Conservation (phyloP, 1,284 basidiomycete genomes). For the Trichosporon faecale region DNA sequence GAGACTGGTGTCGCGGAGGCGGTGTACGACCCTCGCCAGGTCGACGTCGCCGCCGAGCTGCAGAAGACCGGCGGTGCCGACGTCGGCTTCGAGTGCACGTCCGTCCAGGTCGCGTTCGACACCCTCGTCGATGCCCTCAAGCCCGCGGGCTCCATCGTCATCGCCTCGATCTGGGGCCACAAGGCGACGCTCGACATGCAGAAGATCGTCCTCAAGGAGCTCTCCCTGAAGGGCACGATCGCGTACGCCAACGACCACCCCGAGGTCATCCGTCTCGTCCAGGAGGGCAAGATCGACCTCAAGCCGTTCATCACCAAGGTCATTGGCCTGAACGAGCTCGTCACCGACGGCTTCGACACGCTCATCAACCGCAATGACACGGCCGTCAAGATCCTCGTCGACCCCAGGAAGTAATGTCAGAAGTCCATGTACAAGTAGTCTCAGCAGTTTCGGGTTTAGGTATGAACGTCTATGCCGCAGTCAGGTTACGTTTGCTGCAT, state of each 20-base stretch:
- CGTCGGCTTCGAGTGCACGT: conserved; percentile 25
- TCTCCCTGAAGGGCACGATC: conserved; percentile 23
- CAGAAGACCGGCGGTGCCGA: conserved; percentile 15
- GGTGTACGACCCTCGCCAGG: conserved; percentile 18
- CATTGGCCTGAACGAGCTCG: conserved; percentile 23
- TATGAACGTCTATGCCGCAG: background rate
- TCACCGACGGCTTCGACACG: conserved; percentile 21
- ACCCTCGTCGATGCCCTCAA: conserved; percentile 20
- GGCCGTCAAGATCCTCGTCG: conserved; percentile 28
- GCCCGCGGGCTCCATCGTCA: conserved; percentile 20
- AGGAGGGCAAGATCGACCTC: conserved; percentile 22
- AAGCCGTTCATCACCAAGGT: conserved; percentile 24
- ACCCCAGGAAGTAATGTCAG: conserved; percentile 13
- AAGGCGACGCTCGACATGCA: conserved; percentile 18
- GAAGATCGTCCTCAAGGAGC: conserved; percentile 24
- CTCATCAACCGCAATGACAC: conserved; percentile 26
- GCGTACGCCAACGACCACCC: conserved; percentile 24
- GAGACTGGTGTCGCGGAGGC: conserved; percentile 21
- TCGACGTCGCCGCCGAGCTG: conserved; percentile 16
- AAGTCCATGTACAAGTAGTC: background rate
- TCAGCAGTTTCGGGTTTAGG: background rate
- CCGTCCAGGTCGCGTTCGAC: conserved; percentile 22
- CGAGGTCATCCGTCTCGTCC: conserved; percentile 21
- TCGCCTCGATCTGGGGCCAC: conserved; percentile 22
- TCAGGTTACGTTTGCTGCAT: background rate